Conservation (phyloP, 23 red algal species). For the Gracilaria domingensis region DNA sequence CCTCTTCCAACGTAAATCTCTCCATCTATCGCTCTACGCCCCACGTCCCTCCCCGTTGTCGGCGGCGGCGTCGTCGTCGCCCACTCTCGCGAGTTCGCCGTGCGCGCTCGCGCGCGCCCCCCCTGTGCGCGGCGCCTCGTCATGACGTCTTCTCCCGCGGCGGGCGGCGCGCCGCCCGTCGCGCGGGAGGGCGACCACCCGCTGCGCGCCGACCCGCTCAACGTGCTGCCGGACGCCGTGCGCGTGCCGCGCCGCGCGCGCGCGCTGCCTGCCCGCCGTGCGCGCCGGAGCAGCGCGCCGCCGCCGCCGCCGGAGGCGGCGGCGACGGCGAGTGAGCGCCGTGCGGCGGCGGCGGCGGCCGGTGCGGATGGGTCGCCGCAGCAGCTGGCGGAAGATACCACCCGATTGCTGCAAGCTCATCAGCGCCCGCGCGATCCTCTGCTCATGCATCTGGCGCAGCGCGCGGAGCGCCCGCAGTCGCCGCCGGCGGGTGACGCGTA, state of each 20-base stretch:
- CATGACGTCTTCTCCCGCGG: too few species aligned
- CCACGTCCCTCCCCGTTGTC: not conserved
- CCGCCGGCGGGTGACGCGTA: constrained; percentile 39
- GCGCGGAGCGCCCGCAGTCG: constrained; percentile 8
- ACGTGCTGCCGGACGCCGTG: constrained; percentile 55
- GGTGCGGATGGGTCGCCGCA: not conserved
- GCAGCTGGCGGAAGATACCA: not conserved
- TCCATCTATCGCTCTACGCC: not conserved
- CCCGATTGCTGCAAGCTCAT: not conserved
- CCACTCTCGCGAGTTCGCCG: too few species aligned
- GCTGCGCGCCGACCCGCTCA: constrained; percentile 56
- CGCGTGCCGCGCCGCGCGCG: constrained; percentile 26
- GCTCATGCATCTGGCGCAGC: constrained; percentile 15
- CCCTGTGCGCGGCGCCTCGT: too few species aligned
- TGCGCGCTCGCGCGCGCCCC: too few species aligned
- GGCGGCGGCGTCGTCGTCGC: not conserved
- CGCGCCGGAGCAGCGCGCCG: not conserved
- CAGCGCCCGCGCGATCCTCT: constrained; percentile 14
- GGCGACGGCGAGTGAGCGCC: too few species aligned
- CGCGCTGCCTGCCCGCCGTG: constrained; percentile 2
- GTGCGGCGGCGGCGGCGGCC: not conserved
- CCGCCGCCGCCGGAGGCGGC: not conserved
- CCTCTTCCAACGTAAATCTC: not conserved
- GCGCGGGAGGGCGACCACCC: constrained; percentile 35
- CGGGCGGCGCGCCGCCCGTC: not conserved